Evolutionary conservation across 2,329 filamentous ascomycete genomes (phyloP).

Genomic region (Fusarium bulbicola): DNA sequence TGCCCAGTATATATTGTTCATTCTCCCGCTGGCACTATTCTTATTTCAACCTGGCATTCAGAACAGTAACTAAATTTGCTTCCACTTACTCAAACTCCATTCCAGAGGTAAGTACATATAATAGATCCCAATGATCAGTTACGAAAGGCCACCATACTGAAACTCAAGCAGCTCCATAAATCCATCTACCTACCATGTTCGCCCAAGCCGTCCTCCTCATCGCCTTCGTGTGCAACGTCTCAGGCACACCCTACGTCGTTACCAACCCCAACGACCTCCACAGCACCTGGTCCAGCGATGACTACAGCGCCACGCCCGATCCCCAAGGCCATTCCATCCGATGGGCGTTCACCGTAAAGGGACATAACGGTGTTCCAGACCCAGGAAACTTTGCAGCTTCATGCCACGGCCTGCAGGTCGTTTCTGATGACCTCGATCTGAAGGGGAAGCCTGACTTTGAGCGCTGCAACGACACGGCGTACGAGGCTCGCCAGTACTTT

Average conservation of each 20-base stretch:
- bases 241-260: background rate
- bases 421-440: background rate
- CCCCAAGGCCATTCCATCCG: background rate
- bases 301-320: background rate
- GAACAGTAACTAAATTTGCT: background rate
- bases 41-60: accelerated
- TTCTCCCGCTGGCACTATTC: accelerated
- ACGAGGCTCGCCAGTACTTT: background rate
- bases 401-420: background rate
- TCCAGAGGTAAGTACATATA: accelerated
- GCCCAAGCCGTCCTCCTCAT: background rate
- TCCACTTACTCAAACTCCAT: too few species aligned
- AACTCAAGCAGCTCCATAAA: background rate
- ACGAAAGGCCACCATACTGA: background rate
- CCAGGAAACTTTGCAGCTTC: background rate
- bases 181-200: background rate
- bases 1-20: background rate
- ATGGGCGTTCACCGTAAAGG: background rate
- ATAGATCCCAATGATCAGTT: too few species aligned
- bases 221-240: background rate
- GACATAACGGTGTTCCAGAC: background rate
- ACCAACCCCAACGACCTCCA: background rate
- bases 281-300: background rate
- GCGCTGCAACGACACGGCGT: background rate
- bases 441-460: background rate